Base-by-base conservation (phyloP, 805 yeast genomes). In the Nakazawaea anatomiae region DNA sequence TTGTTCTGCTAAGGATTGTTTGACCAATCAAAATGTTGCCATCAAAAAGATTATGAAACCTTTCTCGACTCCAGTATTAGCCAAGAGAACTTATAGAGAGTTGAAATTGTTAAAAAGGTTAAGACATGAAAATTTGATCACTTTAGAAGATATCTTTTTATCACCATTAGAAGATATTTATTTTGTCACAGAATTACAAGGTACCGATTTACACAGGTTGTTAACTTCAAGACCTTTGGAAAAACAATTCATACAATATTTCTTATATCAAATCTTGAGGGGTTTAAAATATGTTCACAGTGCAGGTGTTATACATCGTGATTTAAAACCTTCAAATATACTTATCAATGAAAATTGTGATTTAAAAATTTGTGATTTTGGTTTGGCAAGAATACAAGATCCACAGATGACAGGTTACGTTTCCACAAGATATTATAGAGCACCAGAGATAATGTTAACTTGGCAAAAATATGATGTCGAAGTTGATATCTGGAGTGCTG, bases 361-460 rank as follows among this genome's bases (percentile, higher is more conserved):
- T 68, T 76, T 92, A 62, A 92, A 92, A 66, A 89, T 92, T 47
- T 92, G 98, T 72, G 99, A 94, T 69, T 92, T 92, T 66, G 99
- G 99, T 27, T 75, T 92, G 54, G 98, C 98, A 35, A 80, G 99
- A 65, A 87, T 92, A 63, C 97, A 92, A 73, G 99, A 92, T 70
- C 97, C 97, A 11, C 98, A 92, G 67, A 92, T 92, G 99, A 92
- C 98, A 1, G 99, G 98, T 8, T 92, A 92, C 66, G 99, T 92
- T 14, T 86, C 96, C 5, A 92, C 99, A 4, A 71, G 99, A 62
- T 92, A 90, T 73, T 92, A 92, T 70, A 80, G 99, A 55, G 99
- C 98, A 0, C 99, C 99, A 1, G 99, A 92, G 67, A 92, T 92
- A 68, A 92, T 92, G 99, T 78, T 92, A 57, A 90, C 97, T 30